Percentiles rank a stretch among this genome's conserved stretches.
These are phyloP conservation scores for Mrakia gelida DNA, from an alignment of 768 basidiomycete genomes.

Conservation along the genomic window DNA sequence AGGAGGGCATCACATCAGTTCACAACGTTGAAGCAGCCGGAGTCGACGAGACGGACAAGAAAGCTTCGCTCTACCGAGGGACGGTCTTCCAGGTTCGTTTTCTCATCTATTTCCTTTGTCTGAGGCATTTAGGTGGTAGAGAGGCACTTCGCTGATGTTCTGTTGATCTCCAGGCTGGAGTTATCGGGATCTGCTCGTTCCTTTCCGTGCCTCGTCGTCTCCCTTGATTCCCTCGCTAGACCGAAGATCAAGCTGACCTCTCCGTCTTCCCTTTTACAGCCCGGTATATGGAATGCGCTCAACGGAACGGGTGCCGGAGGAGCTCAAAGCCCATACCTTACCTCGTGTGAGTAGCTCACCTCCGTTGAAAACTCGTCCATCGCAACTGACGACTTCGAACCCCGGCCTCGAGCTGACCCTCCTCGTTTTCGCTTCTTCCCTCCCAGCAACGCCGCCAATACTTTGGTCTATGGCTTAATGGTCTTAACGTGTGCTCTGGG, in stretches of 20 bases:
- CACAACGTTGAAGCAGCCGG: conserved; percentile 1
- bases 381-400: too few relatives aligned
- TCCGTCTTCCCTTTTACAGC: neutral
- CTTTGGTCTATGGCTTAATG: conserved; percentile 26
- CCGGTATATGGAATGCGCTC: conserved; percentile 13
- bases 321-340: neutral
- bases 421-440: neutral
- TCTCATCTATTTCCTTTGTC: neutral
- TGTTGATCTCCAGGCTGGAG: neutral
- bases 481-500: conserved; percentile 2
- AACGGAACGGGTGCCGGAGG: conserved; percentile 23
- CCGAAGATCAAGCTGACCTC: neutral
- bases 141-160: too few relatives aligned
- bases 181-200: conserved; percentile 19
- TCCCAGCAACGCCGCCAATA: neutral
- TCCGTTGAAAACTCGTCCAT: neutral
- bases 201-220: neutral
- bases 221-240: neutral
- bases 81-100: conserved; percentile 17
- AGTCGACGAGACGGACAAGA: neutral
- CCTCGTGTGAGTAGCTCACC: too few relatives aligned
- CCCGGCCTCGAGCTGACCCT: too few relatives aligned
- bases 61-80: conserved; percentile 5
- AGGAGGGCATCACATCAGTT: neutral
- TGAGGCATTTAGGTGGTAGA: too few relatives aligned